Conservation (phyloP, 2,329 filamentous ascomycete genomes). For the Berkeleyomyces basicola region DNA sequence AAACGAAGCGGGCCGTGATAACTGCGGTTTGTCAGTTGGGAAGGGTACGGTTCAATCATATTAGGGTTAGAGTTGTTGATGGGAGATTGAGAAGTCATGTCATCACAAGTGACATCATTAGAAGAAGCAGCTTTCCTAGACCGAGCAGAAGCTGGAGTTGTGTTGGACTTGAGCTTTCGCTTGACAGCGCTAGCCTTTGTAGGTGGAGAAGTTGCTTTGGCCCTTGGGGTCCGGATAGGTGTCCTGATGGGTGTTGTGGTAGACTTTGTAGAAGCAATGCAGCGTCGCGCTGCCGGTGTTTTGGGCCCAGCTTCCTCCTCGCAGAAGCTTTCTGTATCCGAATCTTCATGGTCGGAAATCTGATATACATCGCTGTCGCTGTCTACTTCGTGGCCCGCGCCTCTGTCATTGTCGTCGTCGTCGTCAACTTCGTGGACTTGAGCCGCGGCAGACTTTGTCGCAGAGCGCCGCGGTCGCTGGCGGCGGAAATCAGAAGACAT, state of each 20-base stretch:
- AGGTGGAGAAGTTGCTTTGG: constrained; percentile 18
- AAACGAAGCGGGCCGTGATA: constrained; percentile 24
- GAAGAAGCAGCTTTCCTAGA: constrained; percentile 15
- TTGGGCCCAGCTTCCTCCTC: background rate
- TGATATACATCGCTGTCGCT: constrained; percentile 22
- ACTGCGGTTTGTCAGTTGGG: constrained; percentile 15
- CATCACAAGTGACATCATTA: constrained; percentile 15
- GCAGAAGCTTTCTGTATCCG: constrained; percentile 18
- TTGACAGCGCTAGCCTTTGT: constrained; percentile 17
- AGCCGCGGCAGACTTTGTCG: background rate
- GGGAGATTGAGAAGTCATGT: constrained; percentile 20
- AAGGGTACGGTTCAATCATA: constrained; percentile 20
- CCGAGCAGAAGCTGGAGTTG: constrained; percentile 18
- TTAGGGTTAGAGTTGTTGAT: constrained; percentile 17
- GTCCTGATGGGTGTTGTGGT: background rate
- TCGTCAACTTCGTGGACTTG: background rate
- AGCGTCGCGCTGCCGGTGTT: background rate
- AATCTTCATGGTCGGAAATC: constrained; percentile 20
- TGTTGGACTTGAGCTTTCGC: background rate
- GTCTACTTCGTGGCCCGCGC: constrained; percentile 15
- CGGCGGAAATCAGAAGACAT: background rate
- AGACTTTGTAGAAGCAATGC: background rate
- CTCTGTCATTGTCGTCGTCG: constrained; percentile 1
- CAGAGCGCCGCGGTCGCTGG: constrained; percentile 4
- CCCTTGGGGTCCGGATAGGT: background rate